Conservation (phyloP, 2,329 filamentous ascomycete species). For the Diplodia corticola region DNA sequence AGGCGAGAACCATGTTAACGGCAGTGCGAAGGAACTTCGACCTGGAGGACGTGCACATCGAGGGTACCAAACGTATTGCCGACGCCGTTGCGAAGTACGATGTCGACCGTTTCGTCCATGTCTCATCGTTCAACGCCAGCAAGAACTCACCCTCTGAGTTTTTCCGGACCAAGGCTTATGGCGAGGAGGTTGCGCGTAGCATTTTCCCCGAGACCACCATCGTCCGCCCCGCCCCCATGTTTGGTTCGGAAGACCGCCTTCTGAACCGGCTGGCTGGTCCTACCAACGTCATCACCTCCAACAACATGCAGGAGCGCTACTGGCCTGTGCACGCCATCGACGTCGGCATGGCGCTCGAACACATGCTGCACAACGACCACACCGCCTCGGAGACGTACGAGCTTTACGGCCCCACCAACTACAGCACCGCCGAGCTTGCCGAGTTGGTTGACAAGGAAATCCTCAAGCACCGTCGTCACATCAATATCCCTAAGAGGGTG, state of each 20-base stretch:
- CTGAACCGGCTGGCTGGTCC: slow-evolving; percentile 80
- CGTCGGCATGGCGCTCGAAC: slow-evolving; percentile 83
- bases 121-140: slow-evolving; percentile 91
- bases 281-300: slow-evolving; percentile 82
- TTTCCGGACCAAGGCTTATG: slow-evolving; percentile 84
- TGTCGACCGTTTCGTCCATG: slow-evolving; percentile 92
- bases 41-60: slow-evolving; percentile 87
- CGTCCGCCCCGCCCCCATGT: slow-evolving; percentile 89
- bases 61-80: slow-evolving; percentile 87
- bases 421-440: slow-evolving; percentile 84
- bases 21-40: slow-evolving; percentile 73
- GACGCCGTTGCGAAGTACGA: slow-evolving; percentile 98
- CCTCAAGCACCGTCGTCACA: slow-evolving; percentile 80
- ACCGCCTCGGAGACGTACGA: slow-evolving; percentile 91
- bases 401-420: slow-evolving; percentile 90
- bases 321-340: slow-evolving; percentile 92
- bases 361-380: slow-evolving; percentile 86
- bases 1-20: background rate
- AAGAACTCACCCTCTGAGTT: slow-evolving; percentile 81
- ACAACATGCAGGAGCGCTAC: slow-evolving; percentile 89
- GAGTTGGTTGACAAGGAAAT: slow-evolving; percentile 90
- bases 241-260: slow-evolving; percentile 91
- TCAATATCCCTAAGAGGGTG: slow-evolving; percentile 83
- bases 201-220: slow-evolving; percentile 98
- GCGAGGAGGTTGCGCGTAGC: slow-evolving; percentile 78